These are phyloP conservation scores for Phyllosticta paracitricarpa DNA, from an alignment of 2,329 filamentous ascomycete genomes.

Conservation along the genomic window DNA sequence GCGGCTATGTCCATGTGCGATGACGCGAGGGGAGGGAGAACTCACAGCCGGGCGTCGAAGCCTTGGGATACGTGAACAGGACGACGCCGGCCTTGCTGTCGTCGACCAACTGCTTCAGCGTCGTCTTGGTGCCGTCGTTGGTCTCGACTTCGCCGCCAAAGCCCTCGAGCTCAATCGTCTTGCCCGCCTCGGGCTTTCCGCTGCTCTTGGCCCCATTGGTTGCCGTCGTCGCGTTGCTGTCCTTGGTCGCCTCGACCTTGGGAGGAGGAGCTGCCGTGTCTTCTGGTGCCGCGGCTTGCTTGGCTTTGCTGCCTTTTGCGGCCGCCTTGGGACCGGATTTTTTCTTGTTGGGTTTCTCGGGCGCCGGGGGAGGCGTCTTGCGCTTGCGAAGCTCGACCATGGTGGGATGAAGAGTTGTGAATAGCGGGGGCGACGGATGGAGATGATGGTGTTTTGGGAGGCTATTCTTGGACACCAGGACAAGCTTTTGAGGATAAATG, in stretches of 20 bases:
- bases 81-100: conserved; percentile 79
- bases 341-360: conserved; percentile 38
- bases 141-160: conserved; percentile 68
- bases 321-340: conserved; percentile 32
- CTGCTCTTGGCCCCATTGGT: conserved; percentile 21
- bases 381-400: conserved; percentile 55
- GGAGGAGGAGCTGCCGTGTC: conserved; percentile 16
- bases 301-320: conserved; percentile 23
- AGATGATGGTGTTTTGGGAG: background rate
- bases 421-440: background rate
- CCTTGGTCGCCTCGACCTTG: conserved; percentile 20
- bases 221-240: conserved; percentile 17
- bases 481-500: background rate
- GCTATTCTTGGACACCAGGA: background rate
- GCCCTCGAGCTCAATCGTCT: conserved; percentile 42
- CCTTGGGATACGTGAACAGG: conserved; percentile 91
- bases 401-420: background rate
- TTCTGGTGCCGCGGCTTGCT: conserved; percentile 15
- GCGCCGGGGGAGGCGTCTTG: conserved; percentile 44
- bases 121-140: conserved; percentile 72
- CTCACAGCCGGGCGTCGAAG: conserved; percentile 90
- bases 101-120: conserved; percentile 68
- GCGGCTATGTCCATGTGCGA: background rate
- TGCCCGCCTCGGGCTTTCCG: conserved; percentile 34
- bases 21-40: conserved; percentile 13